phyloP scores from a whole-genome alignment of 1,284 basidiomycete species.

The Cutaneotrichosporon cyanovorans region DNA sequence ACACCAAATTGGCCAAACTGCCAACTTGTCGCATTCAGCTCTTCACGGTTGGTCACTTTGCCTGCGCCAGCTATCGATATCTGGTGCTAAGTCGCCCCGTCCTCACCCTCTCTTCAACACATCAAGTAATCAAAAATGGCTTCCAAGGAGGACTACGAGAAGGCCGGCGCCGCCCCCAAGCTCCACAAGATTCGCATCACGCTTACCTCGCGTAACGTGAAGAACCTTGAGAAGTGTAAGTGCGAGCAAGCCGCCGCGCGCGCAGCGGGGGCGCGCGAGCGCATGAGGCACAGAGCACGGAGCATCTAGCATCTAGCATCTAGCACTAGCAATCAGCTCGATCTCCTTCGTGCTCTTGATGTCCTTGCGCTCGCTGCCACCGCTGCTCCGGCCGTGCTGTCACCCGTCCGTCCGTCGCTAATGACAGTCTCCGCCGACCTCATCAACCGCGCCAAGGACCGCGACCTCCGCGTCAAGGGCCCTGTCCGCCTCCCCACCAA shows the following conservation, averaged over 20 bases:
- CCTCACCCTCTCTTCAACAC: constrained; percentile 5
- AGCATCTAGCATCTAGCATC: no score
- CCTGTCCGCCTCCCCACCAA: constrained; percentile 99
- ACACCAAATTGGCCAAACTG: background rate
- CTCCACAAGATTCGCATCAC: constrained; percentile 99
- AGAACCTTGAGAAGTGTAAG: constrained; percentile 97
- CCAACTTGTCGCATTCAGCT: background rate
- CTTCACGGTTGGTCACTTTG: constrained; percentile 22
- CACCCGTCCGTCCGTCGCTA: background rate
- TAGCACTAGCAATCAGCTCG: no score
- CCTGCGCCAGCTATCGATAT: constrained; percentile 14
- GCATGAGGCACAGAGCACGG: no score
- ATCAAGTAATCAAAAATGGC: constrained; percentile 64
- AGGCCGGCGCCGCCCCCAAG: constrained; percentile 77
- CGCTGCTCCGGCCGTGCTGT: no score
- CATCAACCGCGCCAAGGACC: constrained; percentile 99
- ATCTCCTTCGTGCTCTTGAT: no score
- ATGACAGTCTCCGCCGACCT: constrained; percentile 81
- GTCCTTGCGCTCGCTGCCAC: no score
- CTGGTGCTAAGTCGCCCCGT: constrained; percentile 20
- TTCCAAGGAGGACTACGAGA: constrained; percentile 94
- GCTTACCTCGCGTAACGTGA: constrained; percentile 94
- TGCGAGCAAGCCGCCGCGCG: no score
- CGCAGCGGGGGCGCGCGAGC: no score
- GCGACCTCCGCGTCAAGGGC: constrained; percentile 98